Evolutionary conservation across 768 basidiomycete species (phyloP).

Genomic region (Russula lepida): DNA sequence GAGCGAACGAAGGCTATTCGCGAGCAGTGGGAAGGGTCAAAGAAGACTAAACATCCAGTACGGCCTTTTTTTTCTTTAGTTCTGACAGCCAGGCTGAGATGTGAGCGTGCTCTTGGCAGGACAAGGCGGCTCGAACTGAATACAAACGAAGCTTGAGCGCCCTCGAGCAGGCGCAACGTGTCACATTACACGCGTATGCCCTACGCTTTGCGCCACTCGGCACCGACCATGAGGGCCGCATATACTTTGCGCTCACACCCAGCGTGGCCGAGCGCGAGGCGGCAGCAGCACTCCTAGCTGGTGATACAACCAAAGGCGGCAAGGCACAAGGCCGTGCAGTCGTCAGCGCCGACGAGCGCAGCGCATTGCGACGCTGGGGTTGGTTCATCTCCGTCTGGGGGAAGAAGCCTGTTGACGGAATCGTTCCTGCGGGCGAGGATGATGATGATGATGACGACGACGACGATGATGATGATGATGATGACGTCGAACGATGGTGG

Average conservation of each 20-base stretch:
- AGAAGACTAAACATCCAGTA: conserved; percentile 20
- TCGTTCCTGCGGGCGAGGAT: conserved; percentile 18
- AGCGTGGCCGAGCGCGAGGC: conserved; percentile 48
- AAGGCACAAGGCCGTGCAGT: conserved; percentile 35
- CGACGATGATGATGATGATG: conserved; percentile 21
- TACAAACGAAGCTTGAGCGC: conserved; percentile 44
- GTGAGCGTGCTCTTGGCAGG: conserved; percentile 24
- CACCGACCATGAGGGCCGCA: conserved; percentile 55
- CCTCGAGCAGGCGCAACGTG: conserved; percentile 49
- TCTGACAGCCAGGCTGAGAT: background rate
- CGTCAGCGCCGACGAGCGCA: conserved; percentile 42
- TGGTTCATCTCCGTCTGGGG: conserved; percentile 79
- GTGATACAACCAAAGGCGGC: conserved; percentile 29
- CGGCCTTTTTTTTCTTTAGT: background rate
- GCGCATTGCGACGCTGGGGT: conserved; percentile 51
- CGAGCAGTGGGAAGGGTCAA: conserved; percentile 45
- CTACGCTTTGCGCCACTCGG: conserved; percentile 58
- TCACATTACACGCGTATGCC: conserved; percentile 37
- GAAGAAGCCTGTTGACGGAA: conserved; percentile 32
- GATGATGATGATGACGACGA: conserved; percentile 21
- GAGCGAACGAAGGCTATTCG: conserved; percentile 50
- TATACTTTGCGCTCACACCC: conserved; percentile 61
- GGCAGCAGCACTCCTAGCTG: conserved; percentile 30
- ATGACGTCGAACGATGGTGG: conserved; percentile 61
- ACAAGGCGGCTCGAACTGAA: conserved; percentile 35